Base-by-base conservation (phyloP, 768 basidiomycete genomes). In the Hebeloma cylindrosporum region DNA sequence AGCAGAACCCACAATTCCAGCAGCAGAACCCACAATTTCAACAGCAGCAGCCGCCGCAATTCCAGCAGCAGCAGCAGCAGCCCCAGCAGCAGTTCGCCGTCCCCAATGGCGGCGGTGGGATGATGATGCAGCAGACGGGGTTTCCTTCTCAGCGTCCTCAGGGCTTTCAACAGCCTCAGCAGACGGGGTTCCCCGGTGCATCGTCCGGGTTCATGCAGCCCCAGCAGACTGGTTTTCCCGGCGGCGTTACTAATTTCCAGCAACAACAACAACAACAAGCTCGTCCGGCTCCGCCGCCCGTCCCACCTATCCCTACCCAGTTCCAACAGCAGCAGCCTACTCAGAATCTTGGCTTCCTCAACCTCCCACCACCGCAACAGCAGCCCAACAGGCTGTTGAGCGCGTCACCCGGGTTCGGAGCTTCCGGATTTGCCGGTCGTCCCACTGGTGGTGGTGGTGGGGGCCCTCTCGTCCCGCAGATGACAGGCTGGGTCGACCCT, bases 401-500 rank as follows among this genome's bases (percentile, higher is more conserved):
- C 53, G 63, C 73, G 25, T 80, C 83, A n/a, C 82, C 77, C 21
- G 78, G 70, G 3, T 58, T 76, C 28, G 68, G 70, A 17, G 68
- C 63, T 1, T 59, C 68, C 5, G 66, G 71, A 18, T 65, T 82
- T 38, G 46, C 65, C 5, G 63, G 80, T 17, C 84, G 84, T 57
- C 68, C 67, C 10, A 83, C 82, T 4, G 83, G 87, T 1, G 88
- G 80, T 54, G 69, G 66, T 10, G 74, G 74, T 20, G 65, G 50
- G 6, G 48, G 64, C 57, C 23, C 73, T 76, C 75, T 92, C 39
- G 70, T 85, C 1, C 77, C 88, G 11, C 91, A 93, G 57, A 66
- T 74, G 42, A 93, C 91, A 5, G 91, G 91, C 16, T 89, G 78
- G 56, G 69, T 87, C 42, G 88, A 95, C 66, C 93, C 92, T 1